Base-by-base conservation (phyloP, 2,329 filamentous ascomycete genomes). In the Phoma sp. region DNA sequence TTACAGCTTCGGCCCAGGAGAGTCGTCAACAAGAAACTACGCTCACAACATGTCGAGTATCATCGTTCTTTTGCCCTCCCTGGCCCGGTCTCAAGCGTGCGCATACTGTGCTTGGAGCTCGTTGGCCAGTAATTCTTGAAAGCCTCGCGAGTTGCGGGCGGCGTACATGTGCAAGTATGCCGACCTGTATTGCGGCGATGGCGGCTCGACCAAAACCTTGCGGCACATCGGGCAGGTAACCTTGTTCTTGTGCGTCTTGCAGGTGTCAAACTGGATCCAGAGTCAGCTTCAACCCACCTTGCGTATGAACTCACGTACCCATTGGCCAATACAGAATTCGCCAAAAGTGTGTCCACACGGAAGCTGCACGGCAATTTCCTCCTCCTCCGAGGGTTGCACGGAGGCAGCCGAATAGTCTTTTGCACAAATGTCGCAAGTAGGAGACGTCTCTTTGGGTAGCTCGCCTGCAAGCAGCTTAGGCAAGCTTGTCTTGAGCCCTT, bases 151-250 rank as follows among this genome's bases (percentile, higher is more conserved):
- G 24, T 13, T 41, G 56, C 55, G 22, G 51, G 43, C 31, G 56
- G 39, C 22, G 51, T 59, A 43, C 27, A 50, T 40, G 31, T 57
- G 55, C 19, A 65, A 44, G 35, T 60, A 45, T 9, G 45, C 55
- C 13, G 54, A 52, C 10, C 43, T 37, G 19, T 56, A 60, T 35
- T 57, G 61, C 19, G 54, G 43, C 17, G 27, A 41, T 13, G 35
- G 51, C 10, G 65, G 63, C 31, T 72, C 64, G 24, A 73, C 62
- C 35, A 75, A 61, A 13, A 67, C 54, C 52, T 70, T 70, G 17
- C 73, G 70, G 53, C 73, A 75, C 71, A 73, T 74, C 6, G 73
- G 73, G 56, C 73, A 75, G 1, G 71, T 73, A 13, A 75, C 64
- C 53, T 74, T 74, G 57, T 73, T 73, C 57, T 73, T 75, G 57